Base-by-base conservation (phyloP, 1,284 basidiomycete genomes). In the Hemileia vastatrix region DNA sequence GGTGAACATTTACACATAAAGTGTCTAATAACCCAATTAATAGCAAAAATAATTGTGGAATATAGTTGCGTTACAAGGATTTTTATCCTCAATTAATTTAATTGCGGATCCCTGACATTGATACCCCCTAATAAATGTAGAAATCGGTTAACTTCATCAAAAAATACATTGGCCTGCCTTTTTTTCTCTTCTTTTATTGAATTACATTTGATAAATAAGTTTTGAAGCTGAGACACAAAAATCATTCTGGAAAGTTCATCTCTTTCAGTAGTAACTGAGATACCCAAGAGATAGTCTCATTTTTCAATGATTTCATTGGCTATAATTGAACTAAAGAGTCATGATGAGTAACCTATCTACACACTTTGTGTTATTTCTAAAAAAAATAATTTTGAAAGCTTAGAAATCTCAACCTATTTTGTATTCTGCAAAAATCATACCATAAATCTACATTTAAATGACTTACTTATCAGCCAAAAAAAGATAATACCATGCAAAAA, bases 281-380 rank as follows among this genome's bases (percentile, higher is more conserved):
- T 63, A 2, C 61, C 61, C 64, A 92, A 89, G 51, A 93, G 76
- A n/a, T 84, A 85, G 74, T 97, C 93, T 45, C 97, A 80, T 69
- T 90, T 88, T 72, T 86, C 92, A 69, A 97, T 90, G n/a, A 97
- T 82, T 76, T 95, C 92, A 68, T 88, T 87, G 76, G 96, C 90
- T 68, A 97, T 77, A 31, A 71, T 68, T 68, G 51, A 62, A 45
- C 54, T 61, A 21, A n/a, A n/a, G n/a, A n/a, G n/a, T n/a, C n/a
- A n/a, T n/a, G n/a, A n/a, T n/a, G n/a, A n/a, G n/a, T n/a, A n/a
- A n/a, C n/a, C n/a, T n/a, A n/a, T n/a, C n/a, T n/a, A n/a, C n/a
- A n/a, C n/a, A n/a, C n/a, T n/a, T n/a, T n/a, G n/a, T n/a, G n/a
- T n/a, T n/a, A n/a, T n/a, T n/a, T n/a, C n/a, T n/a, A n/a, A n/a